Conservation (phyloP, 805 yeast species). For the Jamesozyma spencerorum region DNA sequence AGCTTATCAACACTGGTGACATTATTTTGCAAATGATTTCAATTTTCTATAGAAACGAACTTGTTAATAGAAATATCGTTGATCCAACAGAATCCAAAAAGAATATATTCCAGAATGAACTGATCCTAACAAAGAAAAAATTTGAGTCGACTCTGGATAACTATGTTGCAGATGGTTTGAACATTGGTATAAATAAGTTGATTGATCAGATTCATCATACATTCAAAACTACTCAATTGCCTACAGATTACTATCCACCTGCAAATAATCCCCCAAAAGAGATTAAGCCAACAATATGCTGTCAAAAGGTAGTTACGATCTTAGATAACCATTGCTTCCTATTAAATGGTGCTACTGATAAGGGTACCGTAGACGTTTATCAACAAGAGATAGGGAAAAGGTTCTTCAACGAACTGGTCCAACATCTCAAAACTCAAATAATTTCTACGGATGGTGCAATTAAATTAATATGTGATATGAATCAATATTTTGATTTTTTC, state of each 20-base stretch:
- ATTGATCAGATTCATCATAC: slow-evolving; percentile 69
- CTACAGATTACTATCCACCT: slow-evolving; percentile 54
- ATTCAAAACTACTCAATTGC: slow-evolving; percentile 45
- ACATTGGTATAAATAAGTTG: slow-evolving; percentile 82
- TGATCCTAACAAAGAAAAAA: slow-evolving; percentile 69
- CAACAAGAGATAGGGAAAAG: slow-evolving; percentile 91
- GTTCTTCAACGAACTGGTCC: slow-evolving; percentile 66
- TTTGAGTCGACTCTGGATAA: slow-evolving; percentile 78
- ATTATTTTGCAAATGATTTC: slow-evolving; percentile 85
- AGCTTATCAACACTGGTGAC: slow-evolving; percentile 87
- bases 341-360: slow-evolving; percentile 75
- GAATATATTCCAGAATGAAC: slow-evolving; percentile 66
- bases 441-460: slow-evolving; percentile 79
- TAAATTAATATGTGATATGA: slow-evolving; percentile 71
- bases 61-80: slow-evolving; percentile 45
- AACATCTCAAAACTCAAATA: slow-evolving; percentile 61
- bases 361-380: slow-evolving; percentile 79
- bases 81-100: slow-evolving; percentile 38
- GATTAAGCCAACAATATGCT: slow-evolving; percentile 54
- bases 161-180: slow-evolving; percentile 85
- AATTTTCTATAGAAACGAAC: slow-evolving; percentile 81
- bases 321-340: slow-evolving; percentile 64
- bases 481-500: slow-evolving; percentile 67
- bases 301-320: slow-evolving; percentile 49
- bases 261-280: slow-evolving; percentile 12